These are phyloP conservation scores for Mycena rosella DNA, from an alignment of 768 basidiomycete genomes.

Conservation along the genomic window DNA sequence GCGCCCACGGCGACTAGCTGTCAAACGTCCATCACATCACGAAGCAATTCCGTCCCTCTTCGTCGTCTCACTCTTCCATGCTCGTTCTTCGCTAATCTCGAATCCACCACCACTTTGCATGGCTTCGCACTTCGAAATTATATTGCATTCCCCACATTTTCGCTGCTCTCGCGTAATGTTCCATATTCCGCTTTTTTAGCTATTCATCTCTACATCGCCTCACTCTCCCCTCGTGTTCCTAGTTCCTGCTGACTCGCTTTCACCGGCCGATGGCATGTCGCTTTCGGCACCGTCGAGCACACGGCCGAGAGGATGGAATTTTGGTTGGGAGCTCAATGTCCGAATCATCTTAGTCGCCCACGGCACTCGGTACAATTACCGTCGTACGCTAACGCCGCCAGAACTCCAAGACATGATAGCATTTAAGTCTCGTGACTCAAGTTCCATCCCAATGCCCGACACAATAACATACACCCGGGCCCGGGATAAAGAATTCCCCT, in stretches of 20 bases:
- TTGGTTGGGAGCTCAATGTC: slow-evolving; percentile 13
- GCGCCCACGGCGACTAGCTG: background rate
- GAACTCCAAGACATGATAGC: slow-evolving; percentile 14
- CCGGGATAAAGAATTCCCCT: slow-evolving; percentile 11
- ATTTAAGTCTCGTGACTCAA: slow-evolving; percentile 11
- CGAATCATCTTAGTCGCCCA: slow-evolving; percentile 15
- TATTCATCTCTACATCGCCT: slow-evolving; percentile 5
- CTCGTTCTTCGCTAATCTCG: slow-evolving; percentile 1
- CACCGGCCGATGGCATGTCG: slow-evolving; percentile 8
- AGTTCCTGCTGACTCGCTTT: slow-evolving; percentile 10
- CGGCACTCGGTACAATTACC: slow-evolving; percentile 10
- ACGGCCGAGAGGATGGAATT: slow-evolving; percentile 13
- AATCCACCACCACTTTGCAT: background rate
- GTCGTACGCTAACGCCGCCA: slow-evolving; percentile 1
- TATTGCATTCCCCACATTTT: slow-evolving; percentile 7
- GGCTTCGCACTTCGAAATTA: slow-evolving; percentile 4
- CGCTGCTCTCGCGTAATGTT: slow-evolving; percentile 2
- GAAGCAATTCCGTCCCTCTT: background rate
- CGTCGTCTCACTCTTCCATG: background rate
- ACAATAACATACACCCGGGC: slow-evolving; percentile 11
- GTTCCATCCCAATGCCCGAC: slow-evolving; percentile 10
- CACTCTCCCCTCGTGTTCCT: slow-evolving; percentile 4
- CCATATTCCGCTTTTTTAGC: slow-evolving; percentile 6
- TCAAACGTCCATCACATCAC: slow-evolving; percentile 5
- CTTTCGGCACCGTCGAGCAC: slow-evolving; percentile 15